These are phyloP conservation scores for Claviceps paspali DNA, from an alignment of 2,329 filamentous ascomycete species.

Conservation along the genomic window DNA sequence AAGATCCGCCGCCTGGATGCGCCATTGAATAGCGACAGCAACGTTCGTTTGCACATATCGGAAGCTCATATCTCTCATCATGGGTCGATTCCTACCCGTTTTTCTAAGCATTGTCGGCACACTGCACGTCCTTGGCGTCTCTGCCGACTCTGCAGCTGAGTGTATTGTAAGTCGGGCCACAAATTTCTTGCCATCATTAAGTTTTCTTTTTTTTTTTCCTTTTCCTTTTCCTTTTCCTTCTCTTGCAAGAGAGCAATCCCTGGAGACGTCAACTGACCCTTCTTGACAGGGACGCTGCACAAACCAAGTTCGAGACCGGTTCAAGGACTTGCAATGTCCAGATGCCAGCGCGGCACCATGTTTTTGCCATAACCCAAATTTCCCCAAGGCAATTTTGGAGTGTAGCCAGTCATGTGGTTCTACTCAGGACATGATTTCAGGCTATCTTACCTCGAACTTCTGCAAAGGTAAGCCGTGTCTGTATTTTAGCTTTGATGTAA, in stretches of 20 bases:
- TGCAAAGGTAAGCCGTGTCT: constrained; percentile 12
- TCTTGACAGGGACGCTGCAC: constrained; percentile 10
- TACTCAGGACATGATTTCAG: constrained; percentile 9
- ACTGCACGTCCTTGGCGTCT: constrained; percentile 13
- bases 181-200: neutral
- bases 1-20: neutral
- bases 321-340: constrained; percentile 12
- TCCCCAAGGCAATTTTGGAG: constrained; percentile 23
- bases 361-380: constrained; percentile 23
- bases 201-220: no score
- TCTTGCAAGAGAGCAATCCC: no score
- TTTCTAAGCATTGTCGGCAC: constrained; percentile 16
- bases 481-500: neutral
- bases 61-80: neutral
- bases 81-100: constrained; percentile 5
- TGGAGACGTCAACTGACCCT: neutral
- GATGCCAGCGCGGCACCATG: constrained; percentile 20
- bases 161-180: constrained; percentile 17
- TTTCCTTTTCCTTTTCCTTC: no score
- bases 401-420: constrained; percentile 19
- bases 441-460: constrained; percentile 9
- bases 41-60: neutral
- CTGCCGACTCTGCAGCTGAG: constrained; percentile 10
- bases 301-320: constrained; percentile 9
- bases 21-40: neutral